phyloP scores from a whole-genome alignment of 441 rosid genomes.

The Arabidopsis lyrata region DNA sequence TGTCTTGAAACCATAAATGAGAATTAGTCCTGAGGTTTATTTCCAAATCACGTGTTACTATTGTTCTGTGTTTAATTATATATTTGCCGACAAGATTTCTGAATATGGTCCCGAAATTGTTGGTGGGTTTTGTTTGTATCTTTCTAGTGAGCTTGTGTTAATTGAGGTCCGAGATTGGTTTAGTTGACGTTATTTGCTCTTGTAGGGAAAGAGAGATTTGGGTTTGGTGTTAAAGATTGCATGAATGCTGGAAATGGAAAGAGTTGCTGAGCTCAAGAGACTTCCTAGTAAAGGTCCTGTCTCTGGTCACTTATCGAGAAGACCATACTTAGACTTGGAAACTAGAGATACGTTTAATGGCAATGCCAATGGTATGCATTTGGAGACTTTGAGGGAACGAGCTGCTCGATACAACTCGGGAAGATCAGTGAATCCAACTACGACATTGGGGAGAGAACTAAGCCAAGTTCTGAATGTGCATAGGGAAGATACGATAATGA shows the following conservation, averaged over 20 bases:
- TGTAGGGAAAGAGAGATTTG: slow-evolving; percentile 19
- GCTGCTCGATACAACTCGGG: slow-evolving; percentile 48
- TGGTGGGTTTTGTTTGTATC: slow-evolving; percentile 30
- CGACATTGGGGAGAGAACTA: slow-evolving; percentile 54
- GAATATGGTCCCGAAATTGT: slow-evolving; percentile 14
- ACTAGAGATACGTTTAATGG: slow-evolving; percentile 44
- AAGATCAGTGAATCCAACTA: slow-evolving; percentile 40
- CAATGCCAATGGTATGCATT: slow-evolving; percentile 43
- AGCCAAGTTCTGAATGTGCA: slow-evolving; percentile 58
- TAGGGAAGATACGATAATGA: slow-evolving; percentile 58
- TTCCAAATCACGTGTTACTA: slow-evolving; percentile 14
- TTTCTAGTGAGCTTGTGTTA: slow-evolving; percentile 8
- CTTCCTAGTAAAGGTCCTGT: slow-evolving; percentile 59
- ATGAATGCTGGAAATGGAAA: slow-evolving; percentile 62
- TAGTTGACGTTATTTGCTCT: slow-evolving; percentile 10
- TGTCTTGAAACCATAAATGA: slow-evolving; percentile 7
- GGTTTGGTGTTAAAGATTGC: slow-evolving; percentile 43
- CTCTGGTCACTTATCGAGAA: slow-evolving; percentile 55
- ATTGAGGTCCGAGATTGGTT: slow-evolving; percentile 16
- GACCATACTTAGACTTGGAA: slow-evolving; percentile 46
- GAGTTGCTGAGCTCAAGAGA: slow-evolving; percentile 60
- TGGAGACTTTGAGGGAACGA: slow-evolving; percentile 64
- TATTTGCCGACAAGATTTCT: slow-evolving; percentile 28
- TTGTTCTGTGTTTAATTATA: too few species aligned
- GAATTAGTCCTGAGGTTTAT: slow-evolving; percentile 4